Base-by-base conservation (phyloP, 2,329 filamentous ascomycete genomes). In the Ceratocystis smalleyi region DNA sequence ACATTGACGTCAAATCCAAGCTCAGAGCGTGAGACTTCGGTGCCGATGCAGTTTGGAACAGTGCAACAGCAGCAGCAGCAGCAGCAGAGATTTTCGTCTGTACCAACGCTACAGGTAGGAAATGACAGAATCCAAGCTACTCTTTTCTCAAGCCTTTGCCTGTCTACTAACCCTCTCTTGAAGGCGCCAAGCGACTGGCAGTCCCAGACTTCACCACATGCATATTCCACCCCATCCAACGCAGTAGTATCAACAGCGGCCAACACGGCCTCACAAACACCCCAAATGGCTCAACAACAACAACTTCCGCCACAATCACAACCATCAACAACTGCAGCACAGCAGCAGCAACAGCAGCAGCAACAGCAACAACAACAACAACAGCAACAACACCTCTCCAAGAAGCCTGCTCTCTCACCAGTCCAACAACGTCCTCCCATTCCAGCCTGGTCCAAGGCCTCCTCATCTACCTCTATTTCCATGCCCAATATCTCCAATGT, bases 391-490 rank as follows among this genome's bases (percentile, higher is more conserved):
- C 65, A 63, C 24, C 19, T 59, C 8, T 43, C 64, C 8, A 65
- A 65, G 40, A 63, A 60, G 43, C 30, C 62, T 2, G 61, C 64
- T 5, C 67, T 83, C 19, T 81, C 81, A 0, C 80, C 81, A 3
- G 78, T 72, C 43, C 69, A 78, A n/a, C 72, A 71, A 17, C 77
- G 79, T 32, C 81, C 81, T 6, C 81, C 81, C 0, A 77, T 83
- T 8, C 81, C 81, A 5, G 71, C 79, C 10, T 83, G 81, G 72
- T 73, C 75, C 1, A 71, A 67, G 6, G 77, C 59, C 4, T 10
- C 40, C 40, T 55, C 63, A 17, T 59, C 64, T 24, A 30, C 65
- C 15, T 63, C 65, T 24, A 43, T 65, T 35, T 59, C 59, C 19
- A 24, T 15, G 17, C 57, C 63, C 8, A 35, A 24, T 5, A n/a